phyloP scores from a whole-genome alignment of 2,329 filamentous ascomycete species.

The Colletotrichum zoysiae region DNA sequence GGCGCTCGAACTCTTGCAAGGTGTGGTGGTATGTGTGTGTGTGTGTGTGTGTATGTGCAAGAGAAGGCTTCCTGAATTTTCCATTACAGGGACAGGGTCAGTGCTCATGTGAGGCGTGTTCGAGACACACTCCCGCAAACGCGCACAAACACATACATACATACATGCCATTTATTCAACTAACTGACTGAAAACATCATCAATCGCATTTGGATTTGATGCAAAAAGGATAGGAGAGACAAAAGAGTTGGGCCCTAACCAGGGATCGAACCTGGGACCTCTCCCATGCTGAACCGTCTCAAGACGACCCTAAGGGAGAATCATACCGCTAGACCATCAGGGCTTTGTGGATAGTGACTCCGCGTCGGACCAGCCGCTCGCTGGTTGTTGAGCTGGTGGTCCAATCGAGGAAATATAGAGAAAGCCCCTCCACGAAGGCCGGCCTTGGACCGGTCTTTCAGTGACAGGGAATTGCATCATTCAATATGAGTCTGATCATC shows the following conservation, averaged over 20 bases:
- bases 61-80: not conserved
- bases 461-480: too few relatives aligned
- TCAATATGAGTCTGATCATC: too few relatives aligned
- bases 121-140: not conserved
- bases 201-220: too few relatives aligned
- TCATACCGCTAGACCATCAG: constrained; percentile 43
- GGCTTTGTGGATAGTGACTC: not conserved
- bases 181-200: too few relatives aligned
- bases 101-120: not conserved
- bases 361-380: not conserved
- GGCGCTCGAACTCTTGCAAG: not conserved
- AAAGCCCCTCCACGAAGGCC: too few relatives aligned
- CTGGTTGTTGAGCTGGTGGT: too few relatives aligned
- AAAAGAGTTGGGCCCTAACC: constrained; percentile 36
- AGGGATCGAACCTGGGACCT: constrained; percentile 42
- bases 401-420: too few relatives aligned
- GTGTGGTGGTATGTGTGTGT: too few relatives aligned
- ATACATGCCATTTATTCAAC: too few relatives aligned
- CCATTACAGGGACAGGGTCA: not conserved
- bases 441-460: too few relatives aligned
- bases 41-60: too few relatives aligned
- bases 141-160: not conserved
- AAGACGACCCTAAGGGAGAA: constrained; percentile 40
- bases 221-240: not conserved
- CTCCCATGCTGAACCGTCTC: constrained; percentile 1